Evolutionary conservation across 164 flowering plant species (phyloP).

Genomic region (Brasenia schreberi): DNA sequence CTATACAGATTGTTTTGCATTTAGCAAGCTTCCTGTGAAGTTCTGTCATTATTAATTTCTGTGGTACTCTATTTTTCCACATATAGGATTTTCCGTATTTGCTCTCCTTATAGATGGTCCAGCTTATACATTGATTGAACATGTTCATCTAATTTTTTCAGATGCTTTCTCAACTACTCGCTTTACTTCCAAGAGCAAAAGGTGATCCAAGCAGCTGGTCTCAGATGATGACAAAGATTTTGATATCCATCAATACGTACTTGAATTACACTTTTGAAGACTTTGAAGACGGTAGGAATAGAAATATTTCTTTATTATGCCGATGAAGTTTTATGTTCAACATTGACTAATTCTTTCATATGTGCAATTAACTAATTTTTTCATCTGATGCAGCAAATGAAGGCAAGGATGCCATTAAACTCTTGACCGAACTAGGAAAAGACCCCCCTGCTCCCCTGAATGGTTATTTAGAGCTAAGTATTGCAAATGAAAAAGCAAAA

Average conservation of each 20-base stretch:
- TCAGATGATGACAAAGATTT: neutral
- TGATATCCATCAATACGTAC: neutral
- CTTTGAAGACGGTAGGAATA: neutral
- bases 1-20: neutral
- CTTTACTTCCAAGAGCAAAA: neutral
- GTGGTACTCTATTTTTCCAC: too few relatives aligned
- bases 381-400: neutral
- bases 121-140: neutral
- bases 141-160: too few relatives aligned
- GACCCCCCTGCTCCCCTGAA: neutral
- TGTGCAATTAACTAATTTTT: too few relatives aligned
- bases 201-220: neutral
- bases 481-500: conserved; percentile 15
- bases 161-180: neutral
- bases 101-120: neutral
- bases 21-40: too few relatives aligned
- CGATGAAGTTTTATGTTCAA: neutral
- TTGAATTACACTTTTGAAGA: neutral
- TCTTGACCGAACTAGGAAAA: neutral
- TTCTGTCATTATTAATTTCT: too few relatives aligned
- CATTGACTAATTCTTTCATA: neutral
- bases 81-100: too few relatives aligned
- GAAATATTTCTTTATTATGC: neutral
- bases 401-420: neutral
- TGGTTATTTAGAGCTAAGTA: neutral